Percentiles rank a stretch among this genome's conserved stretches.
These are phyloP conservation scores for Nothophaeocryptopus gaeumannii DNA, from an alignment of 2,329 filamentous ascomycete species.

Conservation along the genomic window DNA sequence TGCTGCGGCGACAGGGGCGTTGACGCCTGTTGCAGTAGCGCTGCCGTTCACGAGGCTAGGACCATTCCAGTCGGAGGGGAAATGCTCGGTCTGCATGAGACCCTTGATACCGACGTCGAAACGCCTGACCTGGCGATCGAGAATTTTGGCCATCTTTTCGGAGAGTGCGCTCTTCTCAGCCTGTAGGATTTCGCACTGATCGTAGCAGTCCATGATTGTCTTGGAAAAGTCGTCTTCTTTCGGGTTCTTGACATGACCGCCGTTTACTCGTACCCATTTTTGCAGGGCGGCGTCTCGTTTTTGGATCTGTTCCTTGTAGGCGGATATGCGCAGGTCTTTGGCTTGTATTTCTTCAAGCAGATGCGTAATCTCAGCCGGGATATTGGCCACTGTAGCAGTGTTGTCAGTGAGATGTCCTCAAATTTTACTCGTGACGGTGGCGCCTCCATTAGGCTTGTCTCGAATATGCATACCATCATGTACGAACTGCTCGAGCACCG, in stretches of 20 bases:
- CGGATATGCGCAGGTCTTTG: conserved; percentile 70
- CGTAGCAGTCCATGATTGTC: conserved; percentile 65
- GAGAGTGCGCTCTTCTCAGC: conserved; percentile 71
- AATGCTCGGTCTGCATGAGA: conserved; percentile 57
- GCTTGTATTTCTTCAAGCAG: conserved; percentile 79
- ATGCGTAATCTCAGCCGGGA: conserved; percentile 79
- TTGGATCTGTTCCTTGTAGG: conserved; percentile 66
- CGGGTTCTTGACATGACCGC: conserved; percentile 69
- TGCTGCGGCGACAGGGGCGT: conserved; percentile 24
- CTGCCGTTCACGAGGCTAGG: conserved; percentile 56
- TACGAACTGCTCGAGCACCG: conserved; percentile 77
- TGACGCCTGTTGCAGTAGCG: conserved; percentile 28
- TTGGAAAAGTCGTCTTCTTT: conserved; percentile 69
- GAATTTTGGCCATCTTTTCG: conserved; percentile 61
- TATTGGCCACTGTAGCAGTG: conserved; percentile 60
- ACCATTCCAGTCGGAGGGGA: conserved; percentile 57
- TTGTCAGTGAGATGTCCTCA: neutral
- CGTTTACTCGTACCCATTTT: conserved; percentile 75
- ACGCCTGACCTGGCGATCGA: conserved; percentile 63
- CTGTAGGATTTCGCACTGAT: conserved; percentile 66
- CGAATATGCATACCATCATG: conserved; percentile 54
- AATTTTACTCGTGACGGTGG: too few species aligned
- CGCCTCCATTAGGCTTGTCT: too few species aligned
- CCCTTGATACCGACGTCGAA: conserved; percentile 62
- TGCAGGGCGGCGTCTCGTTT: conserved; percentile 73